Percentiles rank a stretch among this genome's conserved stretches.
These are phyloP conservation scores for Calonectria honghensis DNA, from an alignment of 2,329 filamentous ascomycete species.

Conservation along the genomic window DNA sequence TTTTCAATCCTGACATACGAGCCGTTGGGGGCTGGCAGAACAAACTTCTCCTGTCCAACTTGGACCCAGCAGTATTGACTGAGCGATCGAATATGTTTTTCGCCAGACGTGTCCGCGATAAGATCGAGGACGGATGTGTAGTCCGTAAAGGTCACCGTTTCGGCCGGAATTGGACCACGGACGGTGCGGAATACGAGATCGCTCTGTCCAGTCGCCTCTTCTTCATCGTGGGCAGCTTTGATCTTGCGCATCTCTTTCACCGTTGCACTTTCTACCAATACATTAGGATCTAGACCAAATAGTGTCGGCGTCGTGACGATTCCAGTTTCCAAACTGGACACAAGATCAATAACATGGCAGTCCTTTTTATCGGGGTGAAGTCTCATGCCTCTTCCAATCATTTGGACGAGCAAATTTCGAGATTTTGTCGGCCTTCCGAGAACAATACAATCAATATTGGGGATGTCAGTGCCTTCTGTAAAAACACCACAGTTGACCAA, in stretches of 20 bases:
- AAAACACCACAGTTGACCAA: constrained; percentile 97
- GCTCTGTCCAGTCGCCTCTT: constrained; percentile 56
- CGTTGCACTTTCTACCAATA: constrained; percentile 82
- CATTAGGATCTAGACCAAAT: constrained; percentile 91
- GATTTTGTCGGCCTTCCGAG: constrained; percentile 92
- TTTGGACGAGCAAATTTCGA: constrained; percentile 94
- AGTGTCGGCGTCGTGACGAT: constrained; percentile 94
- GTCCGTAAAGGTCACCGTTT: constrained; percentile 85
- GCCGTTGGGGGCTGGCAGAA: constrained; percentile 80
- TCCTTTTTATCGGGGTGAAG: constrained; percentile 87
- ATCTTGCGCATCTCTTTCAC: constrained; percentile 76
- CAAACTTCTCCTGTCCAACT: constrained; percentile 80
- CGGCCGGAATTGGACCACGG: constrained; percentile 48
- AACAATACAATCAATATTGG: constrained; percentile 95
- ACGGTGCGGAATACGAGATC: constrained; percentile 39
- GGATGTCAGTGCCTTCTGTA: constrained; percentile 97
- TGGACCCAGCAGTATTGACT: constrained; percentile 90
- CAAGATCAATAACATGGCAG: constrained; percentile 98
- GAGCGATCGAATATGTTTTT: constrained; percentile 84
- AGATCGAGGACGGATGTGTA: constrained; percentile 96
- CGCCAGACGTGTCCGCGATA: constrained; percentile 86
- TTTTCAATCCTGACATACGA: constrained; percentile 75
- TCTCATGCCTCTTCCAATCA: constrained; percentile 97
- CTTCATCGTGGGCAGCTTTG: constrained; percentile 68
- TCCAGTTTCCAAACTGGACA: constrained; percentile 87